phyloP scores from a whole-genome alignment of 2,329 filamentous ascomycete species.

The Ophiostoma quercus region DNA sequence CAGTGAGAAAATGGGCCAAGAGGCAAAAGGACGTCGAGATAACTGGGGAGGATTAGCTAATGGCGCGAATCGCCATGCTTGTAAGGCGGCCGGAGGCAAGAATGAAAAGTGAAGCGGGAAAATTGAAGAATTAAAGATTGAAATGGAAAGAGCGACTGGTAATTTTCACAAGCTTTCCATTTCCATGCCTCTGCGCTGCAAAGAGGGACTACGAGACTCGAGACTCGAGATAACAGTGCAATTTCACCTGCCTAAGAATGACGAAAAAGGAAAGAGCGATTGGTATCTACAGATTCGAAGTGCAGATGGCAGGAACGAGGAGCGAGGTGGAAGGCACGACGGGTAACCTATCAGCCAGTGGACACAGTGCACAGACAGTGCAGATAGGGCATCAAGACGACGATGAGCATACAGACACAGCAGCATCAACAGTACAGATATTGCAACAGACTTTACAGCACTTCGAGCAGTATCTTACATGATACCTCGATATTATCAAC shows the following conservation, averaged over 20 bases:
- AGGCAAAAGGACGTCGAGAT: conserved; percentile 5
- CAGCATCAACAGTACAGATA: neutral
- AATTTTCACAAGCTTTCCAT: neutral
- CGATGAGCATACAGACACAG: neutral
- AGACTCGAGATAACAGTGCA: neutral
- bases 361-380: neutral
- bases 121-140: neutral
- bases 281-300: neutral
- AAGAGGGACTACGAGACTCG: neutral
- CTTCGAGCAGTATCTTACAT: no score
- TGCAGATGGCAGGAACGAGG: neutral
- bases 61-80: neutral
- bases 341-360: neutral
- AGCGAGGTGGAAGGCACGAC: neutral
- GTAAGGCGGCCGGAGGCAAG: neutral
- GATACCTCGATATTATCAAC: no score
- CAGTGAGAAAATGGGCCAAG: neutral
- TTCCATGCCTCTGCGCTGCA: neutral
- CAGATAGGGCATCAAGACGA: neutral
- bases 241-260: conserved; percentile 2
- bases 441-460: neutral
- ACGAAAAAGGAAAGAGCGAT: conserved; percentile 5
- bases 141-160: neutral
- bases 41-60: conserved; percentile 1
- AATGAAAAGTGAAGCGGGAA: neutral